These are phyloP conservation scores for Phytophthora foliorum DNA, from an alignment of 352 stramenopile genomes.

Conservation along the genomic window DNA sequence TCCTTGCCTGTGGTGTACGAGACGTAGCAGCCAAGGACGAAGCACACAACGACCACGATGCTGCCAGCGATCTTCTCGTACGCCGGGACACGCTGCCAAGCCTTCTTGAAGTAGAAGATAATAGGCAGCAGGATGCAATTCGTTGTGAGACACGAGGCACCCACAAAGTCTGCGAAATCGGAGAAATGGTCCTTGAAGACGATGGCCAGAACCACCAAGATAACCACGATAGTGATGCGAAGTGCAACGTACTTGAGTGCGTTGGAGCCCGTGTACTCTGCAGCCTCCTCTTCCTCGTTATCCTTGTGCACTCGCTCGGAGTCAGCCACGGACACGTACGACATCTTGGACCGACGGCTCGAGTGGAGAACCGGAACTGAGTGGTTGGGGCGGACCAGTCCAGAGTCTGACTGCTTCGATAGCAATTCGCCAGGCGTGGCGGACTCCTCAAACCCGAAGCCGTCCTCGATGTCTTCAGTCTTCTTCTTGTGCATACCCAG, in stretches of 20 bases:
- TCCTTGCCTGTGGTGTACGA: slow-evolving; percentile 55
- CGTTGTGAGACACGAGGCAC: slow-evolving; percentile 58
- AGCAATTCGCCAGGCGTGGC: slow-evolving; percentile 25
- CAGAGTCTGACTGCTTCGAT: slow-evolving; percentile 25
- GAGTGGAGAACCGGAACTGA: slow-evolving; percentile 8
- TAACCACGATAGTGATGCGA: slow-evolving; percentile 41
- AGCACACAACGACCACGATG: slow-evolving; percentile 38
- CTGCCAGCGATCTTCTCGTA: slow-evolving; percentile 38
- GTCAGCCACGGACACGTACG: slow-evolving; percentile 55
- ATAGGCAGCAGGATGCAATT: slow-evolving; percentile 73
- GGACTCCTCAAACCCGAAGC: slow-evolving; percentile 26
- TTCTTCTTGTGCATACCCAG: slow-evolving; percentile 57
- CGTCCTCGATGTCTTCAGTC: slow-evolving; percentile 29
- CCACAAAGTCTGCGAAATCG: slow-evolving; percentile 71
- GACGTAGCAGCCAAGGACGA: slow-evolving; percentile 39
- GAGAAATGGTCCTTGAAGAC: slow-evolving; percentile 64
- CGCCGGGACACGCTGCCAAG: slow-evolving; percentile 45
- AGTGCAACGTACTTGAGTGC: slow-evolving; percentile 42
- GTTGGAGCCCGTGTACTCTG: slow-evolving; percentile 43
- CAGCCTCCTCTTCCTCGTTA: slow-evolving; percentile 39
- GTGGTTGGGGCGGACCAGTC: slow-evolving; percentile 6
- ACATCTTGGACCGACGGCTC: slow-evolving; percentile 49
- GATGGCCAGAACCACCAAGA: slow-evolving; percentile 48
- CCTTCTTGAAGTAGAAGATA: slow-evolving; percentile 71
- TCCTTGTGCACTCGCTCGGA: slow-evolving; percentile 42